Evolutionary conservation across 2,329 filamentous ascomycete species (phyloP), one percentile per base, ranked within the genome.

Genomic region (Thielaviopsis ethacetica): DNA sequence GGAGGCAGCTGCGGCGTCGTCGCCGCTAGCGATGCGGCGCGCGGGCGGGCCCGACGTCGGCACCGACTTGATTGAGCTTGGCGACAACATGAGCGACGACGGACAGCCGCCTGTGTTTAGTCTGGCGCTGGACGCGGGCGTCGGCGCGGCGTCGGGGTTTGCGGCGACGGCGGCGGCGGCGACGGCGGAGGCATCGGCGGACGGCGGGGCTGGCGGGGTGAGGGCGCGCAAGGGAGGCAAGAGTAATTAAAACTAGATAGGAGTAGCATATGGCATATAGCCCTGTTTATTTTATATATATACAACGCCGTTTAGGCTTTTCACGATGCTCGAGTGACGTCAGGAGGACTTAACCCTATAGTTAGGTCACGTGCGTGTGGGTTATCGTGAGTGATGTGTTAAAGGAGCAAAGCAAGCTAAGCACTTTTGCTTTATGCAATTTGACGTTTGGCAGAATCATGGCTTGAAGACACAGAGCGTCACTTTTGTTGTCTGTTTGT

Each of bases 61-160:
- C 7, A n/a, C 50, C 24, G 85, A 89, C 69, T 69, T 88, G 49
- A 90, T 90, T 66, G 86, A 90, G 68, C 73, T 90, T 62, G 77
- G 81, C 21, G 83, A 88, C 65, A 75, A 78, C 22, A 73, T 74
- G 22, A 79, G 77, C 65, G 79, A 82, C 57, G 79, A 82, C 62
- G 77, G 76, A 51, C 69, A 67, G 38, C 59, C 66, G 34, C 59
- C 64, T 5, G 57, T 54, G 12, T 54, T 55, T 21, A 49, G 49
- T 27, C 47, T 41, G 19, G 49, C 53, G 21, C 50, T 21, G 17
- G 50, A 34, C 3, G 53, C 15, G 53, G 49, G 24, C 24, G 22
- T 56, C 15, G 24, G 41, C n/a, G 27, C 24, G 17, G 50, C 19
- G 34, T 22, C n/a, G 30, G 57, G 47, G 38, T 27, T 27, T 26